Evolutionary conservation across 345 rosid genomes (phyloP), one percentile per base, ranked within the genome.

Genomic region (Kandelia obovata): DNA sequence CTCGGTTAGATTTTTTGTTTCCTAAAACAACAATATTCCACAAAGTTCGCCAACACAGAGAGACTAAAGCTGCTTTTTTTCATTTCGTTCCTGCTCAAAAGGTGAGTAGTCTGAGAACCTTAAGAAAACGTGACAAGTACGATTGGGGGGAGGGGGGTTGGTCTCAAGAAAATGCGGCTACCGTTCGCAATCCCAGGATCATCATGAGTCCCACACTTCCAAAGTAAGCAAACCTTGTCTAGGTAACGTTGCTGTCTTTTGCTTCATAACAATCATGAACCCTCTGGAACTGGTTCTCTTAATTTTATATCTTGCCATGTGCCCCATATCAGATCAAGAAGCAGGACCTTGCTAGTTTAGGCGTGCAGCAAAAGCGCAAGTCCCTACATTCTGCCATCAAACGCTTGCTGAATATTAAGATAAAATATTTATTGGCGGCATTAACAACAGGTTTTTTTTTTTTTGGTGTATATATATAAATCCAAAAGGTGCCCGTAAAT

Each of bases 161-260:
- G 89, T 86, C 92, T 86, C 90, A 83, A 89, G 88, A 86, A 83
- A 86, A 73, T 86, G 87, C 91, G 86, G 91, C 90, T 74, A 23
- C 73, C 86, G 28, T 30, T 78, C 66, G 69, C 68, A 77, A 73
- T 67, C 52, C 23, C 31, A 11, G 31, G 56, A 60, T 39, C 59
- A 73, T 80, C 63, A 71, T 66, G 58, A 70, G 27, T 37, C 66
- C 68, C 58, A 64, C 62, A 51, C 30, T 73, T 68, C 23, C 55
- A 78, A 78, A 20, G 57, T 53, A 30, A 17, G 5, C 21, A 25
- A 46, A 65, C 70, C 49, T 27, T n/a, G 5, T 66, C 60, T 55
- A 10, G 23, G 7, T 8, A 39, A 10, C 46, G 46, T 77, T 39
- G 72, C 66, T 68, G 74, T 66, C 69, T 58, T 72, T 74, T 61